Conservation (phyloP, 2,329 filamentous ascomycete genomes). For the Alternaria brassicae region DNA sequence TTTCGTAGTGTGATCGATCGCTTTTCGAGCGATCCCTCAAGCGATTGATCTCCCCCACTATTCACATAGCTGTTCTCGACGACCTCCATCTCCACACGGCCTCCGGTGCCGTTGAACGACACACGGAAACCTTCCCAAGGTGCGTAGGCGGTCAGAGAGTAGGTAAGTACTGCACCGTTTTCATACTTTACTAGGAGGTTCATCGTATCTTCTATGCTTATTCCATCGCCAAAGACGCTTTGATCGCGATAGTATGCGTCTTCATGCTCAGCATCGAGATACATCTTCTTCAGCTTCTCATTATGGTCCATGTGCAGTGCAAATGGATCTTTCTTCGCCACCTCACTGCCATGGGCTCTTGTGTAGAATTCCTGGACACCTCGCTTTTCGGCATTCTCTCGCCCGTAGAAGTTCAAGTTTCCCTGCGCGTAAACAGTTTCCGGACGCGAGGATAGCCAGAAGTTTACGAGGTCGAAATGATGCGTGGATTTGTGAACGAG, state of each 20-base stretch:
- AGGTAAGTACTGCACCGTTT: slow-evolving; percentile 65
- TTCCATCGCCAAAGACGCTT: slow-evolving; percentile 68
- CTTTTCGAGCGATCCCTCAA: slow-evolving; percentile 62
- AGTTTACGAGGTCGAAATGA: slow-evolving; percentile 70
- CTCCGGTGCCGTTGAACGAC: slow-evolving; percentile 65
- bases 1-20: slow-evolving; percentile 60
- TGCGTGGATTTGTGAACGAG: slow-evolving; percentile 70
- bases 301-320: slow-evolving; percentile 63
- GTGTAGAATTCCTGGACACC: slow-evolving; percentile 61
- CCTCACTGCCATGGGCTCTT: slow-evolving; percentile 60
- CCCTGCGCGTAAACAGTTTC: slow-evolving; percentile 65
- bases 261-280: slow-evolving; percentile 69
- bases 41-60: slow-evolving; percentile 64
- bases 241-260: slow-evolving; percentile 69
- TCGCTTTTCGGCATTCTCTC: slow-evolving; percentile 65
- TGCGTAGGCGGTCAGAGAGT: slow-evolving; percentile 66
- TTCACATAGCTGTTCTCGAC: slow-evolving; percentile 68
- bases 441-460: slow-evolving; percentile 65
- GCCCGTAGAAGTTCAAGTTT: slow-evolving; percentile 66
- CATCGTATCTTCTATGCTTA: slow-evolving; percentile 71
- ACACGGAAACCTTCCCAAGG: slow-evolving; percentile 69
- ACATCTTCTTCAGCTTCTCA: slow-evolving; percentile 64
- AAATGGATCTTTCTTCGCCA: slow-evolving; percentile 63
- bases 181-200: slow-evolving; percentile 65
- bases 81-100: slow-evolving; percentile 66